phyloP scores from a whole-genome alignment of 2,329 filamentous ascomycete genomes.

The Pseudogymnoascus sp. region DNA sequence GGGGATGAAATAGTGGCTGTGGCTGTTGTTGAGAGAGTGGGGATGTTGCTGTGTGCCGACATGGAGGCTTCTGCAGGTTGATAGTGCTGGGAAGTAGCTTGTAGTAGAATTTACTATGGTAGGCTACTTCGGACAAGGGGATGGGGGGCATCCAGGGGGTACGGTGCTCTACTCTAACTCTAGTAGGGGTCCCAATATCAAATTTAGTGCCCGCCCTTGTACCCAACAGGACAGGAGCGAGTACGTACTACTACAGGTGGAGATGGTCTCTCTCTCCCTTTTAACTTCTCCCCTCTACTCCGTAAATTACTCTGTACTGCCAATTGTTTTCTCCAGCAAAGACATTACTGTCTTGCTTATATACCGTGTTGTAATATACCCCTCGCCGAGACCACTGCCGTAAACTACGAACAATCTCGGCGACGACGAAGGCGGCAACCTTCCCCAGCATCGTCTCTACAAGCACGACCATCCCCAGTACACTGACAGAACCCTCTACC shows the following conservation, averaged over 20 bases:
- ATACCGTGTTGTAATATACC: not conserved
- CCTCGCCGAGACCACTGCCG: not conserved
- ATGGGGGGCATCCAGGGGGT: not conserved
- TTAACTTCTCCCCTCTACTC: not conserved
- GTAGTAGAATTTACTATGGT: not conserved
- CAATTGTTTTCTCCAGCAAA: not conserved
- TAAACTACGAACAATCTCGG: not conserved
- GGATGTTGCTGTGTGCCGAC: not conserved
- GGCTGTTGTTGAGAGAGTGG: not conserved
- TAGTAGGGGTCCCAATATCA: not conserved
- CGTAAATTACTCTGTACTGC: no score
- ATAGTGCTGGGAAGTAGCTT: not conserved
- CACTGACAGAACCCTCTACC: not conserved
- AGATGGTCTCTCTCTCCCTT: not conserved
- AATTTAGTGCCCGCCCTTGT: conserved; percentile 4
- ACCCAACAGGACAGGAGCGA: not conserved
- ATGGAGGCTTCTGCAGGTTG: conserved; percentile 2
- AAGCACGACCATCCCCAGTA: not conserved
- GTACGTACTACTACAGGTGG: not conserved
- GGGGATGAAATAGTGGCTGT: not conserved
- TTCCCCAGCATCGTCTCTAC: not conserved
- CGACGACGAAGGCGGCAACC: not conserved
- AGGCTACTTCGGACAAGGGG: not conserved
- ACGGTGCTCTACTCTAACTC: not conserved
- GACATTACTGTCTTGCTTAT: not conserved